A percentile compares a stretch with the other conserved stretches of the same genome.
phyloP scores from a whole-genome alignment of 805 yeast genomes.

The Cephaloascus fragrans region DNA sequence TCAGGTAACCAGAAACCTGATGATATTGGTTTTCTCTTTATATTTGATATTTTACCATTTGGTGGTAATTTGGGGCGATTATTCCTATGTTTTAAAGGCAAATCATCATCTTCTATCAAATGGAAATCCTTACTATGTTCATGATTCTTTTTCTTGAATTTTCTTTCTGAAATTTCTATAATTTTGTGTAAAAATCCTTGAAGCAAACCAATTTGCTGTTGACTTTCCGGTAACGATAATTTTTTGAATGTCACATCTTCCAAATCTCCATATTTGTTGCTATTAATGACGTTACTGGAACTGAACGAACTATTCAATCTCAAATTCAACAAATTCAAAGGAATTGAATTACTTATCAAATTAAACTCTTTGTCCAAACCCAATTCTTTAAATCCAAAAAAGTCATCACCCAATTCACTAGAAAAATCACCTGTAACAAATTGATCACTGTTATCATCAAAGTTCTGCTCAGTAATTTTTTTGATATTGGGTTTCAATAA shows the following conservation, averaged over 20 bases:
- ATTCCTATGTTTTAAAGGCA: slow-evolving; percentile 70
- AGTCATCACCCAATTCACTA: slow-evolving; percentile 90
- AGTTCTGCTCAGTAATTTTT: slow-evolving; percentile 67
- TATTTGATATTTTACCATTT: slow-evolving; percentile 68
- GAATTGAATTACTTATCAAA: slow-evolving; percentile 74
- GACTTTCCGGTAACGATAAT: slow-evolving; percentile 41
- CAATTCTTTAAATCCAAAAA: slow-evolving; percentile 91
- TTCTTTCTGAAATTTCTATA: slow-evolving; percentile 28
- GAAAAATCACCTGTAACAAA: slow-evolving; percentile 93
- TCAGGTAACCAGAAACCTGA: slow-evolving; percentile 45
- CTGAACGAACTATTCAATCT: slow-evolving; percentile 48
- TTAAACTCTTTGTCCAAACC: slow-evolving; percentile 92
- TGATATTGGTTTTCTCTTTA: slow-evolving; percentile 53
- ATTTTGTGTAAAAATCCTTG: slow-evolving; percentile 38
- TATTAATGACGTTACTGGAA: slow-evolving; percentile 33
- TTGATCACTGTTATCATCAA: slow-evolving; percentile 87
- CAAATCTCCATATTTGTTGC: slow-evolving; percentile 56
- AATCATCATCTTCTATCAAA: slow-evolving; percentile 73
- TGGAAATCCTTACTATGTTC: slow-evolving; percentile 27
- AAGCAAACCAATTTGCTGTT: slow-evolving; percentile 46
- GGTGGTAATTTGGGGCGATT: slow-evolving; percentile 81
- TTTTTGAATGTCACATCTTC: slow-evolving; percentile 44
- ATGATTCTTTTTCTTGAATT: slow-evolving; percentile 30
- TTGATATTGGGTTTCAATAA: slow-evolving; percentile 72
- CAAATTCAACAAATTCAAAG: slow-evolving; percentile 79